These are phyloP conservation scores for Calocybe indica DNA, from an alignment of 768 basidiomycete species.

Conservation along the genomic window DNA sequence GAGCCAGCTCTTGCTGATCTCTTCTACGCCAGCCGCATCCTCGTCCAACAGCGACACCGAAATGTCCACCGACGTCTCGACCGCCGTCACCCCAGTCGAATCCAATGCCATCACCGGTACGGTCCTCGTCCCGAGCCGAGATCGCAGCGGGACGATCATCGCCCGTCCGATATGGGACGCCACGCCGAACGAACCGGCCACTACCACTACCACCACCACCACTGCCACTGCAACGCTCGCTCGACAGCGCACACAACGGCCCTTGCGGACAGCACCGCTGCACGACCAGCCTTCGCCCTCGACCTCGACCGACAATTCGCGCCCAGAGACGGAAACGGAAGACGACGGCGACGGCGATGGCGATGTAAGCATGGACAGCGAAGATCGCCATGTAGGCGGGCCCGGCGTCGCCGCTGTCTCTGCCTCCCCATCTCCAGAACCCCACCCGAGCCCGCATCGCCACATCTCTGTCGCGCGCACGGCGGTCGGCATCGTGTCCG, in stretches of 20 bases:
- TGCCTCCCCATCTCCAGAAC: conserved; percentile 26
- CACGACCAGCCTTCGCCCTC: conserved; percentile 31
- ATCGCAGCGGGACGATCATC: conserved; percentile 73
- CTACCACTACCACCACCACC: not conserved
- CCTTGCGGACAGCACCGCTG: no score
- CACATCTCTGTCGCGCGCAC: conserved; percentile 14
- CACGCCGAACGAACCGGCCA: conserved; percentile 4
- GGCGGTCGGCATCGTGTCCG: conserved; percentile 37
- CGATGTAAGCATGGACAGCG: conserved; percentile 41
- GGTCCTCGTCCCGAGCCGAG: conserved; percentile 55
- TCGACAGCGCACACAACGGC: conserved; percentile 6
- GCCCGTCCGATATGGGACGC: conserved; percentile 60
- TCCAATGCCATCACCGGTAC: conserved; percentile 55
- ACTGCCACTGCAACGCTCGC: conserved; percentile 3
- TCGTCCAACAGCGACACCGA: conserved; percentile 51
- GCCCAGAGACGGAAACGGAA: conserved; percentile 74
- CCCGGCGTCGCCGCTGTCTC: conserved; percentile 16
- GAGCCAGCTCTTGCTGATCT: conserved; percentile 14
- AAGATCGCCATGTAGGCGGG: conserved; percentile 13
- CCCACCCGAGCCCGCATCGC: conserved; percentile 12
- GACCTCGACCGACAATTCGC: conserved; percentile 37
- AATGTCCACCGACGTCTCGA: conserved; percentile 56
- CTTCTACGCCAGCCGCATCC: conserved; percentile 12
- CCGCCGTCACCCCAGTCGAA: conserved; percentile 51
- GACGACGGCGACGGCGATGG: conserved; percentile 69